These are phyloP conservation scores for Fraxinus sp. DNA, from an alignment of 305 asterid species.

Conservation along the genomic window DNA sequence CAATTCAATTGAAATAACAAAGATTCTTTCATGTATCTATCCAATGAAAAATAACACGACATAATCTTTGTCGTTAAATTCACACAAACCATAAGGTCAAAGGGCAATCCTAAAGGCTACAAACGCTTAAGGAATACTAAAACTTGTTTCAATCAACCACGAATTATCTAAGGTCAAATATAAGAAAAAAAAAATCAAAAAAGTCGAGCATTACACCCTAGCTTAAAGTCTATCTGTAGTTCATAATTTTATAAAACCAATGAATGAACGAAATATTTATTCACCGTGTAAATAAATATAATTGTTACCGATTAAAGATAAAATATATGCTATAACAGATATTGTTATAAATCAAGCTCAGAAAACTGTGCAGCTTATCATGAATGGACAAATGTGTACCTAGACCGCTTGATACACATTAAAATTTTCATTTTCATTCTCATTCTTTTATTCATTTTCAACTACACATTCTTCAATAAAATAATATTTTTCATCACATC, in stretches of 20 bases:
- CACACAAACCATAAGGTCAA: neutral
- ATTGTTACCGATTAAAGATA: constrained; percentile 9
- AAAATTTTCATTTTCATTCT: no score
- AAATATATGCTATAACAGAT: constrained; percentile 6
- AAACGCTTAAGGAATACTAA: neutral
- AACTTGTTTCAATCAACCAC: neutral
- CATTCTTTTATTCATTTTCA: no score
- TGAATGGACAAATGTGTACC: neutral
- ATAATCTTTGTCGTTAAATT: neutral
- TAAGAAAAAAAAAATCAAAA: neutral
- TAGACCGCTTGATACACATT: no score
- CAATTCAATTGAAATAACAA: neutral
- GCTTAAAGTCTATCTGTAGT: constrained; percentile 26
- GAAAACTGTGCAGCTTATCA: constrained; percentile 17
- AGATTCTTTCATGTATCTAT: neutral
- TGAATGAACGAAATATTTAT: constrained; percentile 9
- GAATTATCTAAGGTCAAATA: neutral
- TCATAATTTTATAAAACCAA: constrained; percentile 23
- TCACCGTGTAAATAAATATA: constrained; percentile 17
- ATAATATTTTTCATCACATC: no score
- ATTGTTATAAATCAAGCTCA: constrained; percentile 25
- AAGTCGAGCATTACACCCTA: neutral
- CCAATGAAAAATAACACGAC: neutral
- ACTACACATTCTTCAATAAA: no score
- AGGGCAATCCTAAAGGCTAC: neutral